phyloP scores from a whole-genome alignment of 257 asterid genomes.

The Solanum bulbocastanum region DNA sequence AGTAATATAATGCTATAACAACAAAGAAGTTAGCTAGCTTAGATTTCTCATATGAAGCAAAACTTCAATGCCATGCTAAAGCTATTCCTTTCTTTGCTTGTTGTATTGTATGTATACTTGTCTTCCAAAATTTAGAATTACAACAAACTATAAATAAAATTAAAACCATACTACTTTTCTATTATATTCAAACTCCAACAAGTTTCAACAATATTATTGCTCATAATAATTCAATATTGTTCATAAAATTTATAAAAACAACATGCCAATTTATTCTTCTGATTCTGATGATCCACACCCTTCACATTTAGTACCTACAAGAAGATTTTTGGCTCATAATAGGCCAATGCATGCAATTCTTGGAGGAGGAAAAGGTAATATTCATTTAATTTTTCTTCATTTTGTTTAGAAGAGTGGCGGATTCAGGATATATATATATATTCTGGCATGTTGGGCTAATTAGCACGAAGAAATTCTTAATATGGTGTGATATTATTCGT shows the following conservation, averaged over 20 bases:
- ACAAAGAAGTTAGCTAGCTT: not conserved
- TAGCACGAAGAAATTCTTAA: not conserved
- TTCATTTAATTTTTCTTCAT: not conserved
- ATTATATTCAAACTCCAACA: not conserved
- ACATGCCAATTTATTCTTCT: conserved; percentile 4
- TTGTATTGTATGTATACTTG: not conserved
- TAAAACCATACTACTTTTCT: not conserved
- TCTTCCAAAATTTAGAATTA: conserved; percentile 9
- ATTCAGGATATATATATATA: too few relatives aligned
- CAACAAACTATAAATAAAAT: not conserved
- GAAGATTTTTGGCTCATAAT: conserved; percentile 28
- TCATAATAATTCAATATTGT: not conserved
- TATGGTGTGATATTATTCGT: not conserved
- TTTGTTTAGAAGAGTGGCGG: too few relatives aligned
- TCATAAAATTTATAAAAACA: not conserved
- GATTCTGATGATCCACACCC: conserved; percentile 8
- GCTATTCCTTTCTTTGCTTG: conserved; percentile 42
- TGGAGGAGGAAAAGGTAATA: conserved; percentile 49
- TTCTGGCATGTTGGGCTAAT: not conserved
- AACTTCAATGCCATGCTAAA: conserved; percentile 23
- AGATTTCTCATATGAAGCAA: not conserved
- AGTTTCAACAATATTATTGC: not conserved
- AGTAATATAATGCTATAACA: not conserved
- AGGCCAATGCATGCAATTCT: conserved; percentile 39
- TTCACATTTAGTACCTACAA: not conserved